Conservation (phyloP, 345 rosid genomes). For the Rubroshorea leprosula region DNA sequence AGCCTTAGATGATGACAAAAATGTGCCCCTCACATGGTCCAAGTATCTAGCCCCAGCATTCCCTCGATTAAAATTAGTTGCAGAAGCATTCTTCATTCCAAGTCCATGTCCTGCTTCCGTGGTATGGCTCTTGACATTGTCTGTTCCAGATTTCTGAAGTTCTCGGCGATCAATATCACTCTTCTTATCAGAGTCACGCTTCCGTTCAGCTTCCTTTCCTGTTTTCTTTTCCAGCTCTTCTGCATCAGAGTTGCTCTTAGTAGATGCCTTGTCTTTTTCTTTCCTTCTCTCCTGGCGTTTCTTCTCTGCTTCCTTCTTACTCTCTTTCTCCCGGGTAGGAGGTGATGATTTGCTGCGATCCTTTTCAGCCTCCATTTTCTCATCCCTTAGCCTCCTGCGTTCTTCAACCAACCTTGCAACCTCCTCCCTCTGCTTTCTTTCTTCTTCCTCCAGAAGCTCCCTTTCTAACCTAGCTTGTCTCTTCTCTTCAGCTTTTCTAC, state of each 20-base stretch:
- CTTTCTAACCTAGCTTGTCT: slow-evolving; percentile 91
- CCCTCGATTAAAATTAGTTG: slow-evolving; percentile 41
- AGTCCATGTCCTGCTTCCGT: slow-evolving; percentile 46
- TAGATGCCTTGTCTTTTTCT: slow-evolving; percentile 82
- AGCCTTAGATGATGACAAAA: too few relatives aligned
- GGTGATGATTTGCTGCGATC: slow-evolving; percentile 39
- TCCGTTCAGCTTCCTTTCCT: slow-evolving; percentile 58
- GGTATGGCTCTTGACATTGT: slow-evolving; percentile 36
- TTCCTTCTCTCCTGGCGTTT: slow-evolving; percentile 79
- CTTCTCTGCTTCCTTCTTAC: slow-evolving; percentile 68
- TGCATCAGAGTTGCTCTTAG: slow-evolving; percentile 85
- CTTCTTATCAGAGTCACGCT: slow-evolving; percentile 52
- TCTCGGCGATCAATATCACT: slow-evolving; percentile 43
- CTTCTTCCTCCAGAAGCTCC: slow-evolving; percentile 88
- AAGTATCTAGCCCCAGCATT: slow-evolving; percentile 66
- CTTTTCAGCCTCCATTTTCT: slow-evolving; percentile 66
- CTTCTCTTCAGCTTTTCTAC: slow-evolving; percentile 96
- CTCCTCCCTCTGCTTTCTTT: slow-evolving; percentile 93
- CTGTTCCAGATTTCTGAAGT: slow-evolving; percentile 42
- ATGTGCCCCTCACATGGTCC: slow-evolving; percentile 81
- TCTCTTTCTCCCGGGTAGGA: slow-evolving; percentile 50
- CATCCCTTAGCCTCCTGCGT: slow-evolving; percentile 82
- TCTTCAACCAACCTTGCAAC: slow-evolving; percentile 94
- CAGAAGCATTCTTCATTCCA: slow-evolving; percentile 32
- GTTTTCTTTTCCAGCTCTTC: slow-evolving; percentile 76